Evolutionary conservation across 1,284 basidiomycete genomes (phyloP).

Genomic region (Malassezia nana): DNA sequence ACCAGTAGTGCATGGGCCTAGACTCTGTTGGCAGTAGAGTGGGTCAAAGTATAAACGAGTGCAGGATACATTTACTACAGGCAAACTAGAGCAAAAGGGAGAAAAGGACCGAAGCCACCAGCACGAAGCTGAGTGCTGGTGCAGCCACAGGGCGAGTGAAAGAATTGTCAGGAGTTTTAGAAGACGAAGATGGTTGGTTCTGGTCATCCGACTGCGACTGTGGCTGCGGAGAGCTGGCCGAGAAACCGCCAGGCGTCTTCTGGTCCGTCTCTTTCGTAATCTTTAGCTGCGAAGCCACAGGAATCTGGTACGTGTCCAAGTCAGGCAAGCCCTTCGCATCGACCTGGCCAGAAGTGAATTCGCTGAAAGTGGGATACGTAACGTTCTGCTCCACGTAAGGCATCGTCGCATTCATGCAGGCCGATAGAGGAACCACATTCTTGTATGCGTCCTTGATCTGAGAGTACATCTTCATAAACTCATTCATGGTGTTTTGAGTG

Average conservation of each 20-base stretch:
- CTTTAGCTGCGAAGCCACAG: neutral
- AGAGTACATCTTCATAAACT: conserved; percentile 33
- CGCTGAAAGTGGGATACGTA: conserved; percentile 42
- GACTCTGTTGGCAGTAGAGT: too few species aligned
- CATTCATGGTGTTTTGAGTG: conserved; percentile 35
- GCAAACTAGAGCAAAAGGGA: too few species aligned
- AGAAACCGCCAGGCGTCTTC: neutral
- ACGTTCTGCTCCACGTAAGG: conserved; percentile 51
- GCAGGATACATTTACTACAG: too few species aligned
- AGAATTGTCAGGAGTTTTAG: too few species aligned
- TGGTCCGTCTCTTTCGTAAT: neutral
- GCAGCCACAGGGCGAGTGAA: too few species aligned
- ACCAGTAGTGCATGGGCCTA: too few species aligned
- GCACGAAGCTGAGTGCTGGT: too few species aligned
- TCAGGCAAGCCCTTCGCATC: neutral
- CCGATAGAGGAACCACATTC: conserved; percentile 38
- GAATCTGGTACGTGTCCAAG: too few species aligned
- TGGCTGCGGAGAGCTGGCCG: neutral
- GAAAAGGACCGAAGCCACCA: too few species aligned
- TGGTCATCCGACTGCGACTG: too few species aligned
- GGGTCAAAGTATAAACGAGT: too few species aligned
- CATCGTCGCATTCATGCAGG: conserved; percentile 39
- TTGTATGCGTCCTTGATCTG: conserved; percentile 36
- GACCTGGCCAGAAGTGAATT: conserved; percentile 24
- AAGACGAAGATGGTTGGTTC: too few species aligned